Evolutionary conservation across 495 filamentous ascomycete species (phyloP).

Genomic region (Penicillium cosmopolitanum): DNA sequence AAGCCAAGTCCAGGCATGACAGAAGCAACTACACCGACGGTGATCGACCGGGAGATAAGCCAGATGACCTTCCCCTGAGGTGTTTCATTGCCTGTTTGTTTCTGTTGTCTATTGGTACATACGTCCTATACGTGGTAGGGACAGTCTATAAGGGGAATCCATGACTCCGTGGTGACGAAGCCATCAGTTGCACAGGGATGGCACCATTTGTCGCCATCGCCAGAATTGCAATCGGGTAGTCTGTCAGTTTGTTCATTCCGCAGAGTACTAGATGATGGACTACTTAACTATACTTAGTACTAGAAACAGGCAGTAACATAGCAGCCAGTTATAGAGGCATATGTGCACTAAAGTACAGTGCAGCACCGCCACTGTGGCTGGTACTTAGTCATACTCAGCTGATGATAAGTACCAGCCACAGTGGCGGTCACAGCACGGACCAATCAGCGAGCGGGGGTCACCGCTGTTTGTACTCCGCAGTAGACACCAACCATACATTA

Average conservation of each 20-base stretch:
- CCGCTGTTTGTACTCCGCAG: slow-evolving; percentile 31
- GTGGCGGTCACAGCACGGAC: slow-evolving; percentile 34
- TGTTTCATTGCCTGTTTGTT: slow-evolving; percentile 1
- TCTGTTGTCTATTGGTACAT: background rate
- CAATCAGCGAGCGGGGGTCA: slow-evolving; percentile 40
- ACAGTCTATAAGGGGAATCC: too few relatives aligned
- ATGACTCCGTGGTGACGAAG: too few relatives aligned
- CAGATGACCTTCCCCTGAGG: slow-evolving; percentile 3
- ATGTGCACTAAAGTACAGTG: background rate
- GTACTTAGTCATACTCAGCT: too few relatives aligned
- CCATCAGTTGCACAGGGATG: slow-evolving; percentile 18
- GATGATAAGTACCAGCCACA: slow-evolving; percentile 34
- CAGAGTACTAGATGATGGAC: too few relatives aligned
- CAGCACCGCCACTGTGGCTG: slow-evolving; percentile 22
- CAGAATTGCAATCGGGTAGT: background rate
- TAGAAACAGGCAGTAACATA: too few relatives aligned
- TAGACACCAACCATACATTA: too few relatives aligned
- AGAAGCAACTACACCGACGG: slow-evolving; percentile 9
- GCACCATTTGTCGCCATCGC: slow-evolving; percentile 20
- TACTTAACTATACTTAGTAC: too few relatives aligned
- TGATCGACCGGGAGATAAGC: slow-evolving; percentile 15
- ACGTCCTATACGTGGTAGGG: too few relatives aligned
- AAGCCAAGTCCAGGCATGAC: background rate
- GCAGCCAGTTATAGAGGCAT: background rate
- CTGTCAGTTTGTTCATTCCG: too few relatives aligned